These are phyloP conservation scores for Prunus fruticosa DNA, from an alignment of 306 rosid species.

Conservation along the genomic window DNA sequence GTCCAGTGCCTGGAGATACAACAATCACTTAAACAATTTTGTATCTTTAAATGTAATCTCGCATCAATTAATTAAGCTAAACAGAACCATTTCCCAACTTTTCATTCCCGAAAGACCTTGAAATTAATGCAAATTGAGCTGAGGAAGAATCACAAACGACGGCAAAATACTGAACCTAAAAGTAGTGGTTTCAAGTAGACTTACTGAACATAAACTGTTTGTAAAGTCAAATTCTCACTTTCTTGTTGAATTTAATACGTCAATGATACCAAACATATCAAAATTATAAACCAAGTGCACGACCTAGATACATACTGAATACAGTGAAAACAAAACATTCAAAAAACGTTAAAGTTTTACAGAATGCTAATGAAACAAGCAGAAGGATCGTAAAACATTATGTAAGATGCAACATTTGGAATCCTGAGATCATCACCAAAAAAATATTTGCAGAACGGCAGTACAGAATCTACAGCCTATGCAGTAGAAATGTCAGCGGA, in stretches of 20 bases:
- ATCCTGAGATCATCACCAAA: not conserved
- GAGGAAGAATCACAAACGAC: not conserved
- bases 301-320: not conserved
- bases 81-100: not conserved
- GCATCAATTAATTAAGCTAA: not conserved
- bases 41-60: not conserved
- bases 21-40: not conserved
- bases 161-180: not conserved
- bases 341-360: not conserved
- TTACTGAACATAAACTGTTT: not conserved
- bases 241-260: not conserved
- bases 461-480: not conserved
- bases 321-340: not conserved
- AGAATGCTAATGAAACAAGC: not conserved
- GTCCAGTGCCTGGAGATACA: conserved; percentile 71
- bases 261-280: not conserved
- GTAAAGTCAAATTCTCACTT: not conserved
- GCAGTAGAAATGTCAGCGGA: not conserved
- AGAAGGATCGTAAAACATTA: not conserved
- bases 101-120: not conserved
- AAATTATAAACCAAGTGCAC: conserved; percentile 1
- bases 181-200: not conserved
- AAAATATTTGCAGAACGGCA: not conserved
- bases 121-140: not conserved
- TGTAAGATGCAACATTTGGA: not conserved